These are phyloP conservation scores for Thelonectria blattea DNA, from an alignment of 2,329 filamentous ascomycete species.

Conservation along the genomic window DNA sequence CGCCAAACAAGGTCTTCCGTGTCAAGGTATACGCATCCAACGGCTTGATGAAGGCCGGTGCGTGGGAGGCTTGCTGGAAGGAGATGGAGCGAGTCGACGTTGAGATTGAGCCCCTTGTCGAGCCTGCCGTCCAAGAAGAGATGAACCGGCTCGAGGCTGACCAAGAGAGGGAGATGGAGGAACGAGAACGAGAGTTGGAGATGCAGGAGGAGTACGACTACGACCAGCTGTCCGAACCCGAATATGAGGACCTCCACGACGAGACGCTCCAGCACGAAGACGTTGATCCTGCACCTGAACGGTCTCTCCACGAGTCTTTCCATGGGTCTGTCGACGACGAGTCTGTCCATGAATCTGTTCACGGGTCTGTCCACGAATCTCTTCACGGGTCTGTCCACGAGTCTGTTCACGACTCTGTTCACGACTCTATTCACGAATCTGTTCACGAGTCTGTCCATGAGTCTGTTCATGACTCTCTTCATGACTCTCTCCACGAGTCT, in stretches of 20 bases:
- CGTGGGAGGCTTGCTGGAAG: constrained; percentile 92
- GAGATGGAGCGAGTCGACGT: constrained; percentile 99
- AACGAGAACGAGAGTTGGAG: constrained; percentile 36
- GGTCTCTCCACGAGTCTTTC: constrained; percentile 6
- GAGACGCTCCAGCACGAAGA: neutral
- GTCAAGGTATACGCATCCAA: constrained; percentile 95
- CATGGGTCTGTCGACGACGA: constrained; percentile 16
- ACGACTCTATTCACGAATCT: constrained; percentile 1
- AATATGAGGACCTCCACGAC: constrained; percentile 2
- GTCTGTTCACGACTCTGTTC: constrained; percentile 4
- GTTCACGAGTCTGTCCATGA: constrained; percentile 18
- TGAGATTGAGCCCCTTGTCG: constrained; percentile 80
- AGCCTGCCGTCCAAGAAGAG: constrained; percentile 62
- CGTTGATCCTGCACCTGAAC: constrained; percentile 5
- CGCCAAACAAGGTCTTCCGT: constrained; percentile 66
- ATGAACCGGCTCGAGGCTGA: constrained; percentile 61
- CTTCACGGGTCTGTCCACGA: neutral
- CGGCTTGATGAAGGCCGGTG: constrained; percentile 87
- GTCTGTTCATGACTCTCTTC: neutral
- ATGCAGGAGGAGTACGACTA: constrained; percentile 38
- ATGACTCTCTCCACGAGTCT: constrained; percentile 5
- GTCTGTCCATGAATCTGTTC: neutral
- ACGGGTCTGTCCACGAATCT: constrained; percentile 5
- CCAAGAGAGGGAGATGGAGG: constrained; percentile 48
- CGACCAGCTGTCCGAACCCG: constrained; percentile 18